phyloP scores from a whole-genome alignment of 306 rosid species.

The Casuarina cunninghamiana region DNA sequence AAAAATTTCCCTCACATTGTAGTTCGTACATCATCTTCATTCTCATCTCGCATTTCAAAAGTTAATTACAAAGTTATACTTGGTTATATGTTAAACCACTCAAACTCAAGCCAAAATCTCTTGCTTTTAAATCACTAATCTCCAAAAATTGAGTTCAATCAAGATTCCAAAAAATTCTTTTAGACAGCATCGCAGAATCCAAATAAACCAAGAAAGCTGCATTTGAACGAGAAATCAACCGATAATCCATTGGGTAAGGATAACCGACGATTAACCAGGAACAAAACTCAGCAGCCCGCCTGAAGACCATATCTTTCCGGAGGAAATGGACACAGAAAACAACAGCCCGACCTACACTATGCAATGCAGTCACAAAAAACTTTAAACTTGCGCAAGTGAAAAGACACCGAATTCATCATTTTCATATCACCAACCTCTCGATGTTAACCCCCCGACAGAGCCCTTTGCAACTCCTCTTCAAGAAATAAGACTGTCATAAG shows the following conservation, averaged over 20 bases:
- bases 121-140: background rate
- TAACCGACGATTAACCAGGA: no score
- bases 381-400: background rate
- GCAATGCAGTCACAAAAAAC: background rate
- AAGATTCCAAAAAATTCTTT: no score
- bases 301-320: background rate
- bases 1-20: background rate
- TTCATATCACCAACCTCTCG: conserved; percentile 11
- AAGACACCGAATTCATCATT: background rate
- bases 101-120: background rate
- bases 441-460: background rate
- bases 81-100: background rate
- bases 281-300: background rate
- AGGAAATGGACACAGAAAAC: background rate
- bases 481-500: background rate
- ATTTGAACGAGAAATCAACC: no score
- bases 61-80: background rate
- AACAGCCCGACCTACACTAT: background rate
- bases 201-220: no score
- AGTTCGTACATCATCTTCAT: no score
- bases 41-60: background rate
- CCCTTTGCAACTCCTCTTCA: no score
- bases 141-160: no score
- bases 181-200: no score
- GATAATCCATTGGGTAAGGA: no score